Conservation (phyloP, 2,329 filamentous ascomycete genomes). For the Apiospora marii region DNA sequence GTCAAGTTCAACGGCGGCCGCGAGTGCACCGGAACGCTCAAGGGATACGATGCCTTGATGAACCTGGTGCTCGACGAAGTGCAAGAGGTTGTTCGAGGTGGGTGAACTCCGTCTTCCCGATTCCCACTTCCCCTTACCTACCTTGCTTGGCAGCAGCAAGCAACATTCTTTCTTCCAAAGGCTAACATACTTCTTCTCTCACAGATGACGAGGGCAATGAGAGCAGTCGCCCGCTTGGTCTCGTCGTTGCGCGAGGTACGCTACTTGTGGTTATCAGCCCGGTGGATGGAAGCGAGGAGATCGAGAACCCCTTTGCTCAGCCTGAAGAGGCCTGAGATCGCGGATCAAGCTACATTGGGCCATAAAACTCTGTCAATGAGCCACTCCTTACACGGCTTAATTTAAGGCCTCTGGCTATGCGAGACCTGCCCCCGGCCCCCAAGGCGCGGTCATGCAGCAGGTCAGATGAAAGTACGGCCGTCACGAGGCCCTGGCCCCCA, state of each 20-base stretch:
- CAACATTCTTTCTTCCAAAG: conserved; percentile 9
- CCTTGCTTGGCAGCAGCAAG: not conserved
- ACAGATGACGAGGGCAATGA: conserved; percentile 93
- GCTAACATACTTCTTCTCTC: conserved; percentile 6
- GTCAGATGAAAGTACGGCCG: not conserved
- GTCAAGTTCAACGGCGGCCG: conserved; percentile 97
- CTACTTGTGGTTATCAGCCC: conserved; percentile 92
- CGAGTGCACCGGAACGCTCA: conserved; percentile 86
- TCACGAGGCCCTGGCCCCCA: not conserved
- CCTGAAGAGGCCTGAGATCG: conserved; percentile 66
- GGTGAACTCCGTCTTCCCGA: conserved; percentile 33
- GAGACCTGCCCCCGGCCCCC: not conserved
- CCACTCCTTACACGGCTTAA: not conserved
- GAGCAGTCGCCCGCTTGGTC: conserved; percentile 78
- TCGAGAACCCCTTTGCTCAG: conserved; percentile 90
- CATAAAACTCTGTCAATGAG: conserved; percentile 20
- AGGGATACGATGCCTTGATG: conserved; percentile 97
- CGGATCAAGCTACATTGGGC: conserved; percentile 9
- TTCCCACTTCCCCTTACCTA: not conserved
- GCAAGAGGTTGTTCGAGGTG: conserved; percentile 88
- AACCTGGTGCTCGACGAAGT: conserved; percentile 96
- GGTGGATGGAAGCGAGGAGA: conserved; percentile 93
- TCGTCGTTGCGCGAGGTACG: conserved; percentile 91
- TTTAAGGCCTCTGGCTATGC: not conserved
- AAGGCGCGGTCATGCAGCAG: not conserved